These are phyloP conservation scores for Apiospora marii DNA, from an alignment of 2,329 filamentous ascomycete genomes.

Conservation along the genomic window DNA sequence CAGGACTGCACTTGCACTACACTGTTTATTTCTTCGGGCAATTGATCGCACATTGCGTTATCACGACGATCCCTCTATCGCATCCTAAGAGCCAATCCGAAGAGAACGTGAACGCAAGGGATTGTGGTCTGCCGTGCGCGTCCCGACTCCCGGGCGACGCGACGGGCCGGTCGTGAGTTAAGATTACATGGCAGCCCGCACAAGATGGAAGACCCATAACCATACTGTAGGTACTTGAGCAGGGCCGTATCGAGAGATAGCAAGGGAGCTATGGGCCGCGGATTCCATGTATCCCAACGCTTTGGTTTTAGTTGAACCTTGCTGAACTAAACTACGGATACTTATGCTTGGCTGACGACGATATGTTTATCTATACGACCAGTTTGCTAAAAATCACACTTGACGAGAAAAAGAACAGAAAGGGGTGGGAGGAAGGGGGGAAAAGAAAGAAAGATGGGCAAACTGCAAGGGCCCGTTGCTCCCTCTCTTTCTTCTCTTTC, in stretches of 20 bases:
- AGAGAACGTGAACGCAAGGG: conserved; percentile 1
- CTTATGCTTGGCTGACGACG: neutral
- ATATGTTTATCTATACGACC: neutral
- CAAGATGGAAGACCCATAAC: neutral
- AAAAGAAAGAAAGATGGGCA: neutral
- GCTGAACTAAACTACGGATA: neutral
- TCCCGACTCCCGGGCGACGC: neutral
- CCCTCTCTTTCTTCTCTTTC: neutral
- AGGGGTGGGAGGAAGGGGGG: too few species aligned
- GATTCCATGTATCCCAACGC: neutral
- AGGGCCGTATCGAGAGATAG: neutral
- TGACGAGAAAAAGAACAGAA: neutral
- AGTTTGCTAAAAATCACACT: neutral
- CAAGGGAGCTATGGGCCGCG: neutral
- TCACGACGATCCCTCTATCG: neutral
- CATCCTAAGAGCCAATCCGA: neutral
- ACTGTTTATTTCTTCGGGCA: neutral
- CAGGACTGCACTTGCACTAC: neutral
- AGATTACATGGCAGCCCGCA: neutral
- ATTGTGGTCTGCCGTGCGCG: neutral
- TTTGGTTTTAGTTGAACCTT: neutral
- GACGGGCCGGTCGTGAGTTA: conserved; percentile 1
- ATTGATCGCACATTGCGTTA: neutral
- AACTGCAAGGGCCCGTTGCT: conserved; percentile 4
- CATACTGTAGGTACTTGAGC: neutral